Base-by-base conservation (phyloP, 345 rosid species). In the Eucalyptus cladocalyx region DNA sequence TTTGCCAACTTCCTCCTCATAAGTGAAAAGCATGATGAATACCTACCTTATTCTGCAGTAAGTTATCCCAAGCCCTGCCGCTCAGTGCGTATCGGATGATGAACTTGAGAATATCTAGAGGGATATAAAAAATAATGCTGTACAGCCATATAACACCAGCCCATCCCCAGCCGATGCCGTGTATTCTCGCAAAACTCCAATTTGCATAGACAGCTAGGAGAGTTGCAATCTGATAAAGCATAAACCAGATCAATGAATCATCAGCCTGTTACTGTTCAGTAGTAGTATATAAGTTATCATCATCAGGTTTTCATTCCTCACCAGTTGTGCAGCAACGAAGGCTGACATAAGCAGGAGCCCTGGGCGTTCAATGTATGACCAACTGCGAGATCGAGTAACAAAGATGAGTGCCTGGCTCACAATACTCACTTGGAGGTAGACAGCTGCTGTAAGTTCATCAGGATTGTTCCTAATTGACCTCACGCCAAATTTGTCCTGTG, bases 351-450 rank as follows among this genome's bases (percentile, higher is more conserved):
- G 97, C 91, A 94, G 86, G 83, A 95, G 87, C 87, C 99, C 99
- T 40, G 99, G 99, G 89, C 98, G 97, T 91, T 97, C 99, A 12
- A 94, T 45, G 49, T 86, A 97, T 47, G 99, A 97, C 98, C 99
- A 97, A 92, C 99, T 95, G 58, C 97, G 95, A 13, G 99, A 97
- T 86, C 99, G 94, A n/a, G 99, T 97, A 32, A 97, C 99, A 87
- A 97, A 97, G 91, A 97, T 97, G 89, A 97, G 99, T 49, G 99
- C 98, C 90, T 97, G 99, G 88, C 99, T 97, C 83, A 97, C 94
- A 32, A 96, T 96, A 90, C 99, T 97, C 86, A 97, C 99, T 96
- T 97, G 99, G 72, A 96, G 98, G 91, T 97, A 97, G 53, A 97
- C 81, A n/a, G 98, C 99, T 24, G 98, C 95, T 76, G 96, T 95